phyloP scores from a whole-genome alignment of 169 alveolate species.

The Perkinsus olseni region DNA sequence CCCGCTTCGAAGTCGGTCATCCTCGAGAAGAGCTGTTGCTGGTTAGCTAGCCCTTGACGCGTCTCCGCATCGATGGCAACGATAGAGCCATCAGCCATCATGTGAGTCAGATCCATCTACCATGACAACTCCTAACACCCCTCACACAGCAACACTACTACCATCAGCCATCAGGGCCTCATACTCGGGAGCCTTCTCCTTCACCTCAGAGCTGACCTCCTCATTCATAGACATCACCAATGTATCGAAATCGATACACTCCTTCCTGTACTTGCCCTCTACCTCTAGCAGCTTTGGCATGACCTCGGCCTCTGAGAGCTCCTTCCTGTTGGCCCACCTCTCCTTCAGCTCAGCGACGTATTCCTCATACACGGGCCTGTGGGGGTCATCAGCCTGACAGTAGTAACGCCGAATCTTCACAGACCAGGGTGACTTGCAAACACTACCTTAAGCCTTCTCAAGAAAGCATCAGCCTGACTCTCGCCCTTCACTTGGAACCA shows the following conservation, averaged over 20 bases:
- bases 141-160: not conserved
- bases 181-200: not conserved
- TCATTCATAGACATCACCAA: not conserved
- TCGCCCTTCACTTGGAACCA: constrained; percentile 36
- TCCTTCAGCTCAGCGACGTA: constrained; percentile 33
- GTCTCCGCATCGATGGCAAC: not conserved
- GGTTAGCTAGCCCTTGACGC: not conserved
- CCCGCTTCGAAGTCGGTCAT: not conserved
- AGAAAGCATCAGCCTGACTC: constrained; percentile 33
- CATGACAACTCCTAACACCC: not conserved
- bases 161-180: not conserved
- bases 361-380: constrained; percentile 18
- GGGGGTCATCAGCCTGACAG: constrained; percentile 26
- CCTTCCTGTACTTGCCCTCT: constrained; percentile 4
- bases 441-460: constrained; percentile 26
- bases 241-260: not conserved
- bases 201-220: not conserved
- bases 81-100: not conserved
- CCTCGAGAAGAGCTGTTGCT: not conserved
- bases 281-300: not conserved
- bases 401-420: not conserved
- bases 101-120: not conserved
- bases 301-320: constrained; percentile 8
- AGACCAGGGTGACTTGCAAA: not conserved
- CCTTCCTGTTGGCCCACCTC: constrained; percentile 17